phyloP scores from a whole-genome alignment of 768 basidiomycete genomes.

The Gymnopilus junonius region DNA sequence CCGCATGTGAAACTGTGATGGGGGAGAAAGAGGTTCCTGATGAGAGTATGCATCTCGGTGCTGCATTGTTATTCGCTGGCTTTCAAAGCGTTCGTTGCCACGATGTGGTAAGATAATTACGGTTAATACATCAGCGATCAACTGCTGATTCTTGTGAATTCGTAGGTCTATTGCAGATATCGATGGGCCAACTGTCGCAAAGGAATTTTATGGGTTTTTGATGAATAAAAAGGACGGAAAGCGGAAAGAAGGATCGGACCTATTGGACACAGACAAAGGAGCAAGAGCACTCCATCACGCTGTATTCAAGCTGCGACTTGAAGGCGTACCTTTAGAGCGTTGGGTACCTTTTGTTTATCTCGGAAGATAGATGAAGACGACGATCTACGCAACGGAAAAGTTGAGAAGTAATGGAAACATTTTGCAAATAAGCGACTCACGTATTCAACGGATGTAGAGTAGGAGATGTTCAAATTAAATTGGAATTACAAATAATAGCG shows the following conservation, averaged over 20 bases:
- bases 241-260: background rate
- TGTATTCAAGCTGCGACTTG: background rate
- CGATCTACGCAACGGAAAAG: too few species aligned
- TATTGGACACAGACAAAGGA: background rate
- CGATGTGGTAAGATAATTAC: constrained; percentile 23
- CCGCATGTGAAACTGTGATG: constrained; percentile 36
- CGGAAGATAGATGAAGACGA: constrained; percentile 14
- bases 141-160: background rate
- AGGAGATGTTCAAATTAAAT: too few species aligned
- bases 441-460: too few species aligned
- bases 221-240: background rate
- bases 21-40: constrained; percentile 26
- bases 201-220: constrained; percentile 18
- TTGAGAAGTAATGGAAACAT: too few species aligned
- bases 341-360: constrained; percentile 31
- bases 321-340: constrained; percentile 7
- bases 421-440: too few species aligned
- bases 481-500: too few species aligned
- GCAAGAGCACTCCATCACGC: constrained; percentile 11
- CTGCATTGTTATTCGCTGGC: constrained; percentile 27
- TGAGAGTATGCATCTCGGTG: constrained; percentile 29
- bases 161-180: constrained; percentile 17
- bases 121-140: background rate
- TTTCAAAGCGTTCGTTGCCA: constrained; percentile 27
- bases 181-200: constrained; percentile 18